phyloP scores from a whole-genome alignment of 805 yeast genomes.

The Hanseniaspora thailandica region DNA sequence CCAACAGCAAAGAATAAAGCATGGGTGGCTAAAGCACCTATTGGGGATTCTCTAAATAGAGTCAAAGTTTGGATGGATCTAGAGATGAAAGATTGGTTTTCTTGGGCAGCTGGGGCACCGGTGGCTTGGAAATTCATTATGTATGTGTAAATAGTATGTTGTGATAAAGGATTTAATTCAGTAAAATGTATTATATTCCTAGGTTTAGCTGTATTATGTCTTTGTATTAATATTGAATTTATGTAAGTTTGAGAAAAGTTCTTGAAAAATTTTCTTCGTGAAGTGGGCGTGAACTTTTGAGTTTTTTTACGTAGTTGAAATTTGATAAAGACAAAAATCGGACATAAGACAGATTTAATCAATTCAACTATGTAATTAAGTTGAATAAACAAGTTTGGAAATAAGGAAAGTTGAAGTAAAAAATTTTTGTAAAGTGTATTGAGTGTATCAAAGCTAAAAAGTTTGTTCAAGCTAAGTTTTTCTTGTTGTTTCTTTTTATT shows the following conservation, averaged over 20 bases:
- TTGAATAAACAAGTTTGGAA: no score
- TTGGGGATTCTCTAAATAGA: conserved; percentile 51
- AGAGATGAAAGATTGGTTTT: conserved; percentile 8
- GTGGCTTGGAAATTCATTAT: conserved; percentile 12
- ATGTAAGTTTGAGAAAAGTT: no score
- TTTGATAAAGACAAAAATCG: neutral
- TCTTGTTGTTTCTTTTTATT: no score
- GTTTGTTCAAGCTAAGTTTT: no score
- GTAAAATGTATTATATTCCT: neutral
- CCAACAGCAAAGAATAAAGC: conserved; percentile 58
- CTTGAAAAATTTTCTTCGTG: no score
- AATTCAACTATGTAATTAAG: neutral
- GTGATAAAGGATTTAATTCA: neutral
- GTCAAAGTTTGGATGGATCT: conserved; percentile 26
- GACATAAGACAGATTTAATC: neutral
- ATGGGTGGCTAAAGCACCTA: conserved; percentile 52
- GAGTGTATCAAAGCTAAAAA: no score
- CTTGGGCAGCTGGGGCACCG: conserved; percentile 4
- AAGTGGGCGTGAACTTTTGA: no score
- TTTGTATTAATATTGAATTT: no score
- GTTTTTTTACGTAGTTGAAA: neutral
- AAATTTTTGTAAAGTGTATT: no score
- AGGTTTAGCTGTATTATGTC: neutral
- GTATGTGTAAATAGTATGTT: conserved; percentile 16
- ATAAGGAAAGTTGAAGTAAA: no score